A percentile compares a stretch with the other conserved stretches of the same genome.
These are phyloP conservation scores for Blastobotrys apis DNA, from an alignment of 1,139 yeast genomes.

Conservation along the genomic window DNA sequence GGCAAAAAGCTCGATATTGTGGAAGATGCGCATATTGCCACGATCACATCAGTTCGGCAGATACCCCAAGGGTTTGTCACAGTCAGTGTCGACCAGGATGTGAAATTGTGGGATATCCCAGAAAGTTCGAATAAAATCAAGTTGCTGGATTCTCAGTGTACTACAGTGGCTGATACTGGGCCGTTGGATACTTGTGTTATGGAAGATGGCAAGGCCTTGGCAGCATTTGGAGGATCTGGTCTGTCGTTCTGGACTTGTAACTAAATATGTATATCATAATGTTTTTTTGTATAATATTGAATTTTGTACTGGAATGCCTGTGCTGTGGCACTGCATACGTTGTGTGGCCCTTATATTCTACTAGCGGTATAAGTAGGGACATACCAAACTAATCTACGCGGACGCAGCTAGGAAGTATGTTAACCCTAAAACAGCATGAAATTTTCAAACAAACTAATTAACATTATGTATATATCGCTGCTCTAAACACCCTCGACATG, in stretches of 20 bases:
- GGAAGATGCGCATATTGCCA: constrained; percentile 79
- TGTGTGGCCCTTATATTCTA: too few species aligned
- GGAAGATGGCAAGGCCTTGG: constrained; percentile 4
- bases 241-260: constrained; percentile 24
- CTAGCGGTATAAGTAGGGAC: too few species aligned
- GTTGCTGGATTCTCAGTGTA: constrained; percentile 48
- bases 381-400: too few species aligned
- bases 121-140: constrained; percentile 33
- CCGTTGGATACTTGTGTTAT: constrained; percentile 38
- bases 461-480: too few species aligned
- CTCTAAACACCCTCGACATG: too few species aligned
- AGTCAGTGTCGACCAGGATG: constrained; percentile 74
- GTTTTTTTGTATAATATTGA: background rate
- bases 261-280: background rate
- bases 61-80: constrained; percentile 38
- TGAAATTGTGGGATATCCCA: constrained; percentile 54
- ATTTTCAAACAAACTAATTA: too few species aligned
- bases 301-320: background rate
- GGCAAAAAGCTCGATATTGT: constrained; percentile 25
- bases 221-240: constrained; percentile 33
- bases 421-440: too few species aligned
- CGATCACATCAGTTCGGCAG: constrained; percentile 62
- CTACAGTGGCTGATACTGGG: constrained; percentile 91
- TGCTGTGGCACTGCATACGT: too few species aligned
- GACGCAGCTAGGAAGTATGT: too few species aligned